These are phyloP conservation scores for Hura crepitans DNA, from an alignment of 441 rosid species.

Conservation along the genomic window DNA sequence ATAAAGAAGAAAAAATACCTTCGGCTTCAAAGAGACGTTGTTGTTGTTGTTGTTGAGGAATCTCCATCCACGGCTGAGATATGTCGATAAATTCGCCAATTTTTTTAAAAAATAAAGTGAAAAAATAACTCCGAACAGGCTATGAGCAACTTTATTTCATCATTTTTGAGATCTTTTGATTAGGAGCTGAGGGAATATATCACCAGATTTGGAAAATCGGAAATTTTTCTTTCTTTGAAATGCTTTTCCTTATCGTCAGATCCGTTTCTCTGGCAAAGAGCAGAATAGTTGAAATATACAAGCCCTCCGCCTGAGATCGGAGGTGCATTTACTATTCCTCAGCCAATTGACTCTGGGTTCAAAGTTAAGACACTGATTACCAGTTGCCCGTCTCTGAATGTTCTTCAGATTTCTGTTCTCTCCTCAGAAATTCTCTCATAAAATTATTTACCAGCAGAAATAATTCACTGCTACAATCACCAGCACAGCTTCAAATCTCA, in stretches of 20 bases:
- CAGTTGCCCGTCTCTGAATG: not conserved
- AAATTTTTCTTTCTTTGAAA: not conserved
- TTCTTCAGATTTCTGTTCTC: not conserved
- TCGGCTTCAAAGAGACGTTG: constrained; percentile 61
- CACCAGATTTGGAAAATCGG: not conserved
- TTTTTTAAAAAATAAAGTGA: not conserved
- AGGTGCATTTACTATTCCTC: constrained; percentile 30
- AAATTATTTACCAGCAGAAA: not conserved
- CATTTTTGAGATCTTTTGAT: not conserved
- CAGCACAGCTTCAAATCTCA: constrained; percentile 2
- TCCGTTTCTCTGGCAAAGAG: constrained; percentile 20
- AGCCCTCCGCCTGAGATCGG: constrained; percentile 36
- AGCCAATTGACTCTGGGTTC: constrained; percentile 6
- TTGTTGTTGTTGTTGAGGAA: constrained; percentile 67
- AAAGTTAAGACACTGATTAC: not conserved
- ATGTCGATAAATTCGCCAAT: not conserved
- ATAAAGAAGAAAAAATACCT: constrained; percentile 48
- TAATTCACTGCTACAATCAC: not conserved
- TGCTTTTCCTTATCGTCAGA: constrained; percentile 22
- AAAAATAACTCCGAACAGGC: not conserved
- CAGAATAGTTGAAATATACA: not conserved
- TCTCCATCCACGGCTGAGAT: constrained; percentile 55
- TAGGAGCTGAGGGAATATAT: not conserved
- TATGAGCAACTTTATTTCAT: not conserved
- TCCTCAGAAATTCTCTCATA: not conserved